These are phyloP conservation scores for Suhomyces pyralidae DNA, from an alignment of 805 yeast genomes.

Conservation along the genomic window DNA sequence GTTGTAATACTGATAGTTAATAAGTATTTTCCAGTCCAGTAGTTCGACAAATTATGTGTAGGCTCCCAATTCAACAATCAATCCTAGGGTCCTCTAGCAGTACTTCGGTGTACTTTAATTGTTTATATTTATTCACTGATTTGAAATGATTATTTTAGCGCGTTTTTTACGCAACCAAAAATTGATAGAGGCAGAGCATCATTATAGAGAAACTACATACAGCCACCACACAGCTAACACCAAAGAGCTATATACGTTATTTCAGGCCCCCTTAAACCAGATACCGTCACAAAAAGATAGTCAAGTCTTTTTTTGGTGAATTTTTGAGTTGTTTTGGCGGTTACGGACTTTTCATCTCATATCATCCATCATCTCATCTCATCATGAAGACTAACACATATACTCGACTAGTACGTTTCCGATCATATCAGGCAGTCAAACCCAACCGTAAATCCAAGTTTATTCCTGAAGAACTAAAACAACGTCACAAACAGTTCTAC, in stretches of 20 bases:
- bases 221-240: too few relatives aligned
- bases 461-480: conserved; percentile 3
- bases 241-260: neutral
- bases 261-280: neutral
- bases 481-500: neutral
- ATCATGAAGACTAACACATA: neutral
- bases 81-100: too few relatives aligned
- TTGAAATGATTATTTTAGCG: neutral
- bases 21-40: too few relatives aligned
- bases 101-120: neutral
- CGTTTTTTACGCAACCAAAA: neutral
- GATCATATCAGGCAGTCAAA: neutral
- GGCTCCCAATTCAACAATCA: too few relatives aligned
- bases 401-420: neutral
- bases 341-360: neutral
- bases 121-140: neutral
- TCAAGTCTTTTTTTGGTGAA: neutral
- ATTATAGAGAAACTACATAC: too few relatives aligned
- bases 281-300: too few relatives aligned
- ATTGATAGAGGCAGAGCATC: too few relatives aligned
- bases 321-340: too few relatives aligned
- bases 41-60: too few relatives aligned
- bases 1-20: too few relatives aligned
- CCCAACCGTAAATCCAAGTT: neutral
- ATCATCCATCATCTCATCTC: neutral